These are phyloP conservation scores for Amanita rubescens DNA, from an alignment of 768 basidiomycete species.

Conservation along the genomic window DNA sequence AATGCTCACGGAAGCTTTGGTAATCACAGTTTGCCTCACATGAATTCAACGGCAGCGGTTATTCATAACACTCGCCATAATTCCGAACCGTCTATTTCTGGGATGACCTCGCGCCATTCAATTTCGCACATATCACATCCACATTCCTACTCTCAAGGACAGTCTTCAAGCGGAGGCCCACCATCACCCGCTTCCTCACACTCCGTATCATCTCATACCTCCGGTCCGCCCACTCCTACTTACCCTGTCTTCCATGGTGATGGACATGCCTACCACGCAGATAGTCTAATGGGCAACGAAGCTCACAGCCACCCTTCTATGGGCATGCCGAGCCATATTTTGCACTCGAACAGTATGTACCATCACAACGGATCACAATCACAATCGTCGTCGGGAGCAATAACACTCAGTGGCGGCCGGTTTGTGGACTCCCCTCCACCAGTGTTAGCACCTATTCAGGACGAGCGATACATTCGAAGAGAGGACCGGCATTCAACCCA, in stretches of 20 bases:
- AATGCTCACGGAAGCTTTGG: constrained; percentile 20
- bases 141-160: constrained; percentile 32
- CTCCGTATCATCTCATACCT: constrained; percentile 36
- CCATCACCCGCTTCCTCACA: constrained; percentile 48
- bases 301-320: constrained; percentile 12
- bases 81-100: constrained; percentile 19
- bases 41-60: constrained; percentile 16
- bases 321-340: constrained; percentile 9
- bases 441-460: constrained; percentile 49
- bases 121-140: constrained; percentile 56
- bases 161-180: constrained; percentile 29
- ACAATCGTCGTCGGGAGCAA: neutral
- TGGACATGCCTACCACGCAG: constrained; percentile 29
- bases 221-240: constrained; percentile 37
- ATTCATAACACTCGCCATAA: constrained; percentile 13
- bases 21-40: constrained; percentile 16
- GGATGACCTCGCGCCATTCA: constrained; percentile 45
- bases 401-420: constrained; percentile 17
- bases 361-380: neutral
- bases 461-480: constrained; percentile 26
- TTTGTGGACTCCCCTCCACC: constrained; percentile 47
- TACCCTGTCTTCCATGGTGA: constrained; percentile 44
- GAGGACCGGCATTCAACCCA: constrained; percentile 23
- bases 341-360: constrained; percentile 7
- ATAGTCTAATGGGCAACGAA: constrained; percentile 19